A percentile compares a stretch with the other conserved stretches of the same genome.
These are phyloP conservation scores for Kwoniella botswanensis DNA, from an alignment of 768 basidiomycete species.

Conservation along the genomic window DNA sequence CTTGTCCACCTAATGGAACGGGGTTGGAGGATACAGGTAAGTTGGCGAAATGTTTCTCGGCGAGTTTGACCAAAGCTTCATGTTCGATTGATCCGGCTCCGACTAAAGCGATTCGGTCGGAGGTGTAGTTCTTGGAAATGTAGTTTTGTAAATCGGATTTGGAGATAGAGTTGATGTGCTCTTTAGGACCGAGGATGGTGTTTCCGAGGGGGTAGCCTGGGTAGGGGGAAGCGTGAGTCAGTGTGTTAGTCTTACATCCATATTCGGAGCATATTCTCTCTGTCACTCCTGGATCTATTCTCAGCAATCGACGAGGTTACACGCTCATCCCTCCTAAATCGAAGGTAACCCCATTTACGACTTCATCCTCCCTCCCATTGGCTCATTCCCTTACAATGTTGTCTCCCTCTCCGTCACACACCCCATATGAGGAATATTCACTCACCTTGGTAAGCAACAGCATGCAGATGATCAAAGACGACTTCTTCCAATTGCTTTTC, in stretches of 20 bases:
- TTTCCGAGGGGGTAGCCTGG: conserved; percentile 91
- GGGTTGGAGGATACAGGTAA: conserved; percentile 87
- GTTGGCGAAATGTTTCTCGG: conserved; percentile 87
- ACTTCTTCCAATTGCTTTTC: conserved; percentile 99
- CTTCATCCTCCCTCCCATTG: no score
- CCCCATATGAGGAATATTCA: no score
- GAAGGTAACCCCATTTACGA: no score
- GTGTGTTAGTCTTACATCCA: not conserved
- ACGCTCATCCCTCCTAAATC: no score
- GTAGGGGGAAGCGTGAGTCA: not conserved
- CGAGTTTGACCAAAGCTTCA: conserved; percentile 87
- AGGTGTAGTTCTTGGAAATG: conserved; percentile 97
- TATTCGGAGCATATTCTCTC: not conserved
- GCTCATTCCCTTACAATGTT: no score
- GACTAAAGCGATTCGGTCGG: conserved; percentile 98
- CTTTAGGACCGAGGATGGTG: conserved; percentile 95
- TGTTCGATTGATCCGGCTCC: conserved; percentile 96
- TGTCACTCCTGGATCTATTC: not conserved
- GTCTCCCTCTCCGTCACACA: no score
- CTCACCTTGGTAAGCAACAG: conserved; percentile 94
- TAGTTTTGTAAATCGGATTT: conserved; percentile 85
- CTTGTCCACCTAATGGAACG: conserved; percentile 79
- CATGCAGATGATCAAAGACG: conserved; percentile 96
- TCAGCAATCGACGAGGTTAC: not conserved
- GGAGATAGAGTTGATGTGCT: conserved; percentile 93